These are phyloP conservation scores for Erysimum pusillum DNA, from an alignment of 441 rosid genomes.

Conservation along the genomic window DNA sequence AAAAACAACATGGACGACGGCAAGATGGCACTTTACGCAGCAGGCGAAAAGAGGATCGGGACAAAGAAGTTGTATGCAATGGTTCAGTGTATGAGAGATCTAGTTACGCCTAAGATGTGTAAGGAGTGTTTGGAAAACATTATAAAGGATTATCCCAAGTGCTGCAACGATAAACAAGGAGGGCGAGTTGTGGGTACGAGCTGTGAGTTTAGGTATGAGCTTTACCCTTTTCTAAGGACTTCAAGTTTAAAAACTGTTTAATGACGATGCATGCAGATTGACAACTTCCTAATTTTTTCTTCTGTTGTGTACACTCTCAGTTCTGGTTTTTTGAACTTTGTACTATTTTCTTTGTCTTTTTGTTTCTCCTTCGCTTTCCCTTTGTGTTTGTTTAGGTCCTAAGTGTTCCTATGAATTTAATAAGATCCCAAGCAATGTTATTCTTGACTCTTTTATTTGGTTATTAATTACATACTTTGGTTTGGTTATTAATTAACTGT, in stretches of 20 bases:
- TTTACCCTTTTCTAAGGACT: constrained; percentile 41
- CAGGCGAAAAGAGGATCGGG: constrained; percentile 3
- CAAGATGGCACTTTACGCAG: not conserved
- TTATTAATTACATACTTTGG: not conserved
- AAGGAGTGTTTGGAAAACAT: not conserved
- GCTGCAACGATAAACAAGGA: constrained; percentile 14
- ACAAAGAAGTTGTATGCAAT: not conserved
- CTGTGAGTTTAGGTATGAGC: constrained; percentile 57
- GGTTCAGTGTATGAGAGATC: constrained; percentile 1
- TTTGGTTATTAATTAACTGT: too few relatives aligned
- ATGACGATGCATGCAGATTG: not conserved
- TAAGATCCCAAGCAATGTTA: not conserved
- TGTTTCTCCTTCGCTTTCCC: not conserved
- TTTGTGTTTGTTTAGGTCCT: not conserved
- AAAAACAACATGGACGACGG: not conserved
- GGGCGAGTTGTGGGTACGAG: constrained; percentile 46
- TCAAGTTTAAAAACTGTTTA: not conserved
- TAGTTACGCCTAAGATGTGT: not conserved
- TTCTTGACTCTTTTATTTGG: not conserved
- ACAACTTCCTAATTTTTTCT: not conserved
- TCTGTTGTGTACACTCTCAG: not conserved
- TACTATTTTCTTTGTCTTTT: not conserved
- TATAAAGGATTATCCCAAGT: not conserved
- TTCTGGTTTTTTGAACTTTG: not conserved
- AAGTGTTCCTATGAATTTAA: not conserved